These are phyloP conservation scores for Hypoxylon trugodes DNA, from an alignment of 495 filamentous ascomycete species.

Conservation along the genomic window DNA sequence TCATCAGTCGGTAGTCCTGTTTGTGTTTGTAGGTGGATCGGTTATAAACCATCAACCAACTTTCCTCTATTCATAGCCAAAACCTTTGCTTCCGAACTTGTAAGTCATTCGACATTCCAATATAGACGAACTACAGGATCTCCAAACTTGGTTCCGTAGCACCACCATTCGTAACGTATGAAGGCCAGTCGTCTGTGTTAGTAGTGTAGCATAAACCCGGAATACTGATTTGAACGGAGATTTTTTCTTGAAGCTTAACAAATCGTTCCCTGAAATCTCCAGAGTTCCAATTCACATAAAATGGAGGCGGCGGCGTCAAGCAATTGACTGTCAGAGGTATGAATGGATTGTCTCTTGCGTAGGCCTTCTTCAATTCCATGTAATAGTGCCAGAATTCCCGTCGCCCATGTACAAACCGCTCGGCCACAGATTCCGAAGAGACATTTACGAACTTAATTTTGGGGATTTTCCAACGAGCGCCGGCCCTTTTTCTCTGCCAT, in stretches of 20 bases:
- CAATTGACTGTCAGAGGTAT: background rate
- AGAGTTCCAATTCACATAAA: background rate
- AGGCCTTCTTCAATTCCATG: conserved; percentile 6
- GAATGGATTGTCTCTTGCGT: background rate
- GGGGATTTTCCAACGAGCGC: background rate
- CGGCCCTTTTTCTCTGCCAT: background rate
- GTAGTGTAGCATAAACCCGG: background rate
- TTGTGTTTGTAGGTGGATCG: no score
- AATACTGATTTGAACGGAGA: background rate
- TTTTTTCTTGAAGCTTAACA: background rate
- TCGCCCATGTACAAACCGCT: conserved; percentile 3
- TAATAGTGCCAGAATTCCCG: conserved; percentile 11
- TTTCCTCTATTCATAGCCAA: no score
- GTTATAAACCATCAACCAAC: no score
- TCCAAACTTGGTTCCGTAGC: background rate
- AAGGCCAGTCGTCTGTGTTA: background rate
- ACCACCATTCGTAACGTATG: background rate
- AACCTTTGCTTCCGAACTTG: no score
- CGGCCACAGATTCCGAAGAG: background rate
- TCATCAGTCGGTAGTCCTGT: no score
- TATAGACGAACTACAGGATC: conserved; percentile 2
- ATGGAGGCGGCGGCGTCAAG: background rate
- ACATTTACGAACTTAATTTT: conserved; percentile 1
- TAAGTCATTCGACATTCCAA: background rate
- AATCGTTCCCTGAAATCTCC: background rate